Evolutionary conservation across 2,329 filamentous ascomycete species (phyloP), one percentile per base, ranked within the genome.

Genomic region (Pseudopyricularia javanii): DNA sequence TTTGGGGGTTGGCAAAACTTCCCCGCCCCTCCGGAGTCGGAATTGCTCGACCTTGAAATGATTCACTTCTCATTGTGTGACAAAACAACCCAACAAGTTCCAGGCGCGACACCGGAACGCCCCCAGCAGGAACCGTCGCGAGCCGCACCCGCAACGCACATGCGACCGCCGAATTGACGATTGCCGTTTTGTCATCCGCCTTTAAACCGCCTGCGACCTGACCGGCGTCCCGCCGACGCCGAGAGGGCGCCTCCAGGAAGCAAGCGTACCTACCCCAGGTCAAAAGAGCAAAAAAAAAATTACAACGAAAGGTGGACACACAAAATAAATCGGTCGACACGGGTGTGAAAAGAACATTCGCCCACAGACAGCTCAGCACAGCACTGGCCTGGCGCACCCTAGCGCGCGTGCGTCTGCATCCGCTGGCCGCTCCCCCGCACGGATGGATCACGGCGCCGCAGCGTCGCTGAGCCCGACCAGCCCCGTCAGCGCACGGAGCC

Each of bases 381-480:
- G 24, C 40, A n/a, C 24, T 45, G 40, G 40, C 12, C 40, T 34
- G 28, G n/a, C 22, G 17, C 20, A 20, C 26, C 34, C 48, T 26
- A 37, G 22, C 22, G 24, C 49, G 49, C 33, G 22, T 50, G 32
- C 49, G 48, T 37, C 35, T 28, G 24, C 50, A 43, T 28, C 37
- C 50, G 43, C 45, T 28, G 43, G 26, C n/a, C 22, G 33, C 17
- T 24, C 28, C n/a, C 33, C n/a, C 51, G 45, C 48, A 47, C 34
- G 59, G 58, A 68, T 69, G 66, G 66, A 68, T 62, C 64, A 60
- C 60, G 63, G 59, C 61, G 64, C 59, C 58, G 62, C 57, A 53
- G 55, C 61, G 48, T 64, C 63, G 17, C 55, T 64, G 54, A 79
- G 75, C 63, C 76, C 76, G 62, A 78, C 74, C 58, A 79, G 75